Conservation (phyloP, 805 yeast genomes). For the Saccharomycopsis javanensis region DNA sequence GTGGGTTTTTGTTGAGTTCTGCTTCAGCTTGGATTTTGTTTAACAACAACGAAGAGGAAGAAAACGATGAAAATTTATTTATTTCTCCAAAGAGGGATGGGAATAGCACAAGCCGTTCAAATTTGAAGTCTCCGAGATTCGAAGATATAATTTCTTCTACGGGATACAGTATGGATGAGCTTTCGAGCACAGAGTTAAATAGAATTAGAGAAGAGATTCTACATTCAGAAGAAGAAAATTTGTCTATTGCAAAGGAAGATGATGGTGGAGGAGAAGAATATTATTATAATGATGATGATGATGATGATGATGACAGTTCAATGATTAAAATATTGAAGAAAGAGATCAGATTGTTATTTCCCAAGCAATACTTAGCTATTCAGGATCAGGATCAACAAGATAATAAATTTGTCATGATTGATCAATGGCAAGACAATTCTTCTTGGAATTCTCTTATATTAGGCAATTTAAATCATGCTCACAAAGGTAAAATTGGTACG, state of each 20-base stretch:
- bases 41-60: neutral
- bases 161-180: neutral
- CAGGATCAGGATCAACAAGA: neutral
- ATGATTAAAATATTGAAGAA: neutral
- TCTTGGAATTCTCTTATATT: neutral
- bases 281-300: neutral
- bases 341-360: neutral
- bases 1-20: neutral
- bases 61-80: neutral
- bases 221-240: neutral
- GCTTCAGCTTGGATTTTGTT: neutral
- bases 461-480: neutral
- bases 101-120: neutral
- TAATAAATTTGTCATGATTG: neutral
- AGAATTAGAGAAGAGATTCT: neutral
- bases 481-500: neutral
- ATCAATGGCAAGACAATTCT: neutral
- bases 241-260: too few relatives aligned
- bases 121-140: neutral
- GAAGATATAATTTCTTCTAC: neutral
- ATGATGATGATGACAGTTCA: neutral
- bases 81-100: neutral
- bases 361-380: neutral
- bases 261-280: neutral
- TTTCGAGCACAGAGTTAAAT: neutral